Conservation (phyloP, 208 protist species). For the Wallacemonas collosoma region DNA sequence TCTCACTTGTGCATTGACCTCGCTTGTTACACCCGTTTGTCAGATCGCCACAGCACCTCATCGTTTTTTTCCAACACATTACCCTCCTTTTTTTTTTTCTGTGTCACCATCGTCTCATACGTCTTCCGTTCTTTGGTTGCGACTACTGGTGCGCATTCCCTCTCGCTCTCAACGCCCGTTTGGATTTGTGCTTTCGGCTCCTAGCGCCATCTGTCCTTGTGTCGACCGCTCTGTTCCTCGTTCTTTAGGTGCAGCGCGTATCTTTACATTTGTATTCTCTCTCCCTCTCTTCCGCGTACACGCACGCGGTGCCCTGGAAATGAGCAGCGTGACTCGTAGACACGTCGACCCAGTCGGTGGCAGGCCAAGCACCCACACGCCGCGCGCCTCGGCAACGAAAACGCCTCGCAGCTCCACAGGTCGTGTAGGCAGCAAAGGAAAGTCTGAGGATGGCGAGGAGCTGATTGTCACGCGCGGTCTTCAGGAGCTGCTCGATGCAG, state of each 20-base stretch:
- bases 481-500: constrained; percentile 71
- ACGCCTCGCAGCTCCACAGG: not conserved
- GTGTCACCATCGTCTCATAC: constrained; percentile 9
- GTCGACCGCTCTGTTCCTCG: too few species aligned
- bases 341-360: constrained; percentile 2
- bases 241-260: too few species aligned
- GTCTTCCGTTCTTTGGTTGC: constrained; percentile 16
- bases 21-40: too few species aligned
- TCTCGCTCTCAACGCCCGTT: too few species aligned
- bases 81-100: constrained; percentile 19
- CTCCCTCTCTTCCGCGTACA: too few species aligned
- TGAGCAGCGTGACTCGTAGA: not conserved
- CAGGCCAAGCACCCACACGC: constrained; percentile 12
- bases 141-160: too few species aligned
- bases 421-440: constrained; percentile 4
- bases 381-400: constrained; percentile 11
- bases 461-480: constrained; percentile 76
- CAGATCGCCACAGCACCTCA: not conserved
- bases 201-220: too few species aligned
- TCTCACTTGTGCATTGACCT: too few species aligned
- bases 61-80: constrained; percentile 21
- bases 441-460: constrained; percentile 15
- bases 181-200: too few species aligned
- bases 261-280: constrained; percentile 19
- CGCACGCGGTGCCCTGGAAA: too few species aligned